Percentiles rank a stretch among this genome's conserved stretches.
Conservation (phyloP, 208 protist genomes). For the Leishmania major region DNA sequence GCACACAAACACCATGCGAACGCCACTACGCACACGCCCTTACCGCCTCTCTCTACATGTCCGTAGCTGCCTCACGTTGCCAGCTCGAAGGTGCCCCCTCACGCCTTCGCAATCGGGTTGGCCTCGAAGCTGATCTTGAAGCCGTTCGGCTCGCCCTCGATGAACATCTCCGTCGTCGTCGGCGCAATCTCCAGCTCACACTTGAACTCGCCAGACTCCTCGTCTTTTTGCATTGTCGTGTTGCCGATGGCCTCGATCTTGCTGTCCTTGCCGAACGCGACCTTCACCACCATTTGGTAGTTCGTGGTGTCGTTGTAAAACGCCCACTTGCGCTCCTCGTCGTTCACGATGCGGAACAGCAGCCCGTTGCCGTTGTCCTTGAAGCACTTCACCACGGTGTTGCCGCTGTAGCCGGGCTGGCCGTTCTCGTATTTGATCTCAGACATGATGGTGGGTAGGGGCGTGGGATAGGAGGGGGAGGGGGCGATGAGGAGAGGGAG, state of each 20-base stretch:
- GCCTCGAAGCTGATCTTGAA: constrained; percentile 86
- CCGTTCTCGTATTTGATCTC: constrained; percentile 72
- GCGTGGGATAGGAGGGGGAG: not conserved
- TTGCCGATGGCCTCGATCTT: constrained; percentile 59
- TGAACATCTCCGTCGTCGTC: constrained; percentile 69
- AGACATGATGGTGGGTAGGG: constrained; percentile 30
- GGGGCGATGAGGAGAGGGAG: not conserved
- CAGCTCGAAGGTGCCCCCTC: not conserved
- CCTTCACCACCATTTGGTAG: constrained; percentile 80
- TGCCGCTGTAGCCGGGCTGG: constrained; percentile 51
- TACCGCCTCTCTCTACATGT: not conserved
- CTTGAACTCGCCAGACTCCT: constrained; percentile 58
- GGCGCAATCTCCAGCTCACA: constrained; percentile 67
- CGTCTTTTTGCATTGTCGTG: constrained; percentile 54
- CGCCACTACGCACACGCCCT: not conserved
- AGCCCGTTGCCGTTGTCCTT: constrained; percentile 83
- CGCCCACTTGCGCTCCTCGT: constrained; percentile 76
- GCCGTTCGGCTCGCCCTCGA: constrained; percentile 74
- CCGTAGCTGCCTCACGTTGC: not conserved
- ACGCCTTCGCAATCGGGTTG: constrained; percentile 51
- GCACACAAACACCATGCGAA: not conserved
- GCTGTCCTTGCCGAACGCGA: constrained; percentile 78
- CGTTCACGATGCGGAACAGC: constrained; percentile 82
- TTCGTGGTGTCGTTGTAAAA: constrained; percentile 87
- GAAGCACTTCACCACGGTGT: constrained; percentile 76